phyloP scores from a whole-genome alignment of 345 rosid species.

The Populus deltoides region DNA sequence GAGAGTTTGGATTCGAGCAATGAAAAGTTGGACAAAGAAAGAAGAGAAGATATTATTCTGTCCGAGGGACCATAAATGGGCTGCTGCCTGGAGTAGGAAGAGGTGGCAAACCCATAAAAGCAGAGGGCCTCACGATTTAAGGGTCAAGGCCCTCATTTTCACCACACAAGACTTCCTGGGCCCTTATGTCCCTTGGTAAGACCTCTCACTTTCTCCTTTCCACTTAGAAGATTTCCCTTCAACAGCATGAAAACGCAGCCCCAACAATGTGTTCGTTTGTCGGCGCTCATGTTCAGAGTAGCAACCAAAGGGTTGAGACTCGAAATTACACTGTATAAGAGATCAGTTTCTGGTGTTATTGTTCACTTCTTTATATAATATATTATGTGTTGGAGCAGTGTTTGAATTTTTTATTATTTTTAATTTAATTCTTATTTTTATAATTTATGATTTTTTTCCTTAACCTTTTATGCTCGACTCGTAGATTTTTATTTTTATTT shows the following conservation, averaged over 20 bases:
- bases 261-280: slow-evolving; percentile 11
- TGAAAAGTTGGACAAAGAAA: neutral
- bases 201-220: neutral
- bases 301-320: no score
- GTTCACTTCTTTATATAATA: no score
- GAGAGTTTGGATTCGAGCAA: neutral
- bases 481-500: no score
- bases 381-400: no score
- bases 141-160: neutral
- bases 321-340: no score
- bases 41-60: neutral
- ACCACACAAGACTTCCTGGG: neutral
- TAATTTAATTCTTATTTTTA: no score
- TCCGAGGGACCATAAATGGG: neutral
- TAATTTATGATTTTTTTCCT: no score
- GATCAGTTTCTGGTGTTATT: no score
- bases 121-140: neutral
- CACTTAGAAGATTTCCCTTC: neutral
- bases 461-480: no score
- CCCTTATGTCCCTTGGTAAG: neutral
- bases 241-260: neutral
- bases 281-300: neutral
- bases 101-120: neutral
- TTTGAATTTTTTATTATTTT: no score
- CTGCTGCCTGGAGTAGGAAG: neutral